Percentiles rank a stretch among this genome's conserved stretches.
Conservation (phyloP, 2,329 filamentous ascomycete genomes). For the Ceratocystiopsis minuta region DNA sequence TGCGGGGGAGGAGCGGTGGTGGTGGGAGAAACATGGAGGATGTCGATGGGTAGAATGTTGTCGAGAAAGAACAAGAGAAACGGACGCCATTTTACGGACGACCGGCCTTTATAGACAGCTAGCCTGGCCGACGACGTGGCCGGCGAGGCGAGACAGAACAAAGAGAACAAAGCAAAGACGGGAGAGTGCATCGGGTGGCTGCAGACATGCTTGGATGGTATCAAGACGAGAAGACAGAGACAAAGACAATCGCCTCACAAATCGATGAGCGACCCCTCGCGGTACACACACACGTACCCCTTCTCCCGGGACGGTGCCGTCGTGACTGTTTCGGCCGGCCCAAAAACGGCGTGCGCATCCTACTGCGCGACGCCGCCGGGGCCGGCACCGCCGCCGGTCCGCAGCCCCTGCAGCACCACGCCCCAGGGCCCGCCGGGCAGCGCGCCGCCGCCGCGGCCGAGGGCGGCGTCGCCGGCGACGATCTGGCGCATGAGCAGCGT, state of each 20-base stretch:
- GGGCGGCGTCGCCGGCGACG: constrained; percentile 43
- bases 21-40: no score
- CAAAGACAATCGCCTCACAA: not conserved
- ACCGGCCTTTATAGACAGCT: no score
- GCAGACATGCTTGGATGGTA: no score
- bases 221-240: no score
- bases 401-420: constrained; percentile 32
- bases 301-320: not conserved
- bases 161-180: no score
- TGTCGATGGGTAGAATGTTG: no score
- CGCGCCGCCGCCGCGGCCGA: constrained; percentile 20
- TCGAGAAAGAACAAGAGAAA: no score
- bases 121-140: no score
- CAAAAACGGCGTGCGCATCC: not conserved
- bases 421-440: constrained; percentile 26
- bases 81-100: no score
- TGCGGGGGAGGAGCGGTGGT: no score
- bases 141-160: no score
- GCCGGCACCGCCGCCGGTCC: constrained; percentile 20
- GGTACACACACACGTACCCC: not conserved
- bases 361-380: constrained; percentile 10
- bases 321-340: not conserved
- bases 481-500: constrained; percentile 58
- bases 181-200: no score
- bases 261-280: constrained; percentile 6